Base-by-base conservation (phyloP, 805 yeast species). In the Cyberlindnera japonica region DNA sequence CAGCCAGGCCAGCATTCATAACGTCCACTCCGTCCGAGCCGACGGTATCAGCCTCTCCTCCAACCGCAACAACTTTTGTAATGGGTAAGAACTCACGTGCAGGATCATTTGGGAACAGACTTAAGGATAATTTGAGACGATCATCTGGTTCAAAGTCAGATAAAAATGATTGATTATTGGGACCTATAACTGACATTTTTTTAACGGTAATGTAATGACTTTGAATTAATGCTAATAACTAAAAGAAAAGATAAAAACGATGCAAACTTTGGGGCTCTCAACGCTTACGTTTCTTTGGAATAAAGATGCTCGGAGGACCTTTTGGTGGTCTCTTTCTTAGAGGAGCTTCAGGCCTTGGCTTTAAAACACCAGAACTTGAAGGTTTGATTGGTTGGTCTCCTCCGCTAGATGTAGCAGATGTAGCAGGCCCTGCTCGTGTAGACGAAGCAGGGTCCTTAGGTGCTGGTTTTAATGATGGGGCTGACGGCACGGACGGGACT, bases 71-170 rank as follows among this genome's bases (percentile, higher is more conserved):
- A 9, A 14, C 35, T n/a, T n/a, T 21, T 5, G n/a, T 18, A 17
- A 22, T 10, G 11, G 24, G 21, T 13, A 28, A 24, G 17, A 9
- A 37, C 8, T 17, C 19, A 9, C 18, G 25, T n/a, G 24, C 17
- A 13, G 33, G 40, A 2, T 40, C 47, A 2, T 38, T 40, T 10
- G 44, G 44, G 6, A 40, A 28, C 15, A 36, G 44, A 25, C 32
- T 48, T 16, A 48, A 48, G 31, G 45, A 45, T 28, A 48, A 41
- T 31, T 35, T 45, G 26, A 27, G 27, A 11, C 22, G 31, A 6
- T 18, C 27, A 2, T 12, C 40, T 4, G 18, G 23, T 13, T 16
- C 14, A 2, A 47, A 47, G 26, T 38, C 25, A 9, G 43, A 22
- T 2, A 45, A 45, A 27, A 34, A 33, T 24, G 52, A 48, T 33